These are phyloP conservation scores for Alternaria viburni DNA, from an alignment of 2,329 filamentous ascomycete species.

Conservation along the genomic window DNA sequence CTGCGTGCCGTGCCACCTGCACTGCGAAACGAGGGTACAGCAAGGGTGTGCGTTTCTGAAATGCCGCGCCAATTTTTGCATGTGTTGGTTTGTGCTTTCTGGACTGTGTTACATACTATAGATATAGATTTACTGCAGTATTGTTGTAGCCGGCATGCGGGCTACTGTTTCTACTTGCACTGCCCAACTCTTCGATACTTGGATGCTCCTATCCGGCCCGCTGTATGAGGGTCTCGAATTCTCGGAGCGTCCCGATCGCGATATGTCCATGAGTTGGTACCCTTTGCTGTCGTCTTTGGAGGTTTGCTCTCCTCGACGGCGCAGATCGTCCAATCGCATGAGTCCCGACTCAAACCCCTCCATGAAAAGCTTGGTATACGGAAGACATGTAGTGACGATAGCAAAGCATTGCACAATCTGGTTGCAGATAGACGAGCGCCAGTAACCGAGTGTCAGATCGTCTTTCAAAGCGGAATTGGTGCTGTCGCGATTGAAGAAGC, in stretches of 20 bases:
- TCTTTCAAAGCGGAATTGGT: slow-evolving; percentile 7
- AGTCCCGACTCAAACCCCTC: slow-evolving; percentile 35
- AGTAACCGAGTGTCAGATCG: slow-evolving; percentile 37
- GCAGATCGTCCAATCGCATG: slow-evolving; percentile 28
- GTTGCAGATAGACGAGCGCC: slow-evolving; percentile 32
- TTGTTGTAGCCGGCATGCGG: neutral
- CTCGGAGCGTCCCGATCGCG: slow-evolving; percentile 7
- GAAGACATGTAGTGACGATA: slow-evolving; percentile 36
- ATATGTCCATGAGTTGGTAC: slow-evolving; percentile 26
- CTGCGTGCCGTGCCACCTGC: slow-evolving; percentile 3
- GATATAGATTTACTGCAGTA: neutral
- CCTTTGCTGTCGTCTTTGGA: slow-evolving; percentile 16
- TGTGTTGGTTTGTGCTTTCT: neutral
- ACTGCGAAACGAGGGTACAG: slow-evolving; percentile 5
- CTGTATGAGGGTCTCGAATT: neutral
- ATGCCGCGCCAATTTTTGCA: neutral
- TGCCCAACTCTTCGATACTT: slow-evolving; percentile 20
- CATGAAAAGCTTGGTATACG: slow-evolving; percentile 39
- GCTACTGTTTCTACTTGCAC: slow-evolving; percentile 15
- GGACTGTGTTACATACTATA: neutral
- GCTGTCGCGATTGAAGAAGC: slow-evolving; percentile 22
- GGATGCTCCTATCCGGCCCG: slow-evolving; percentile 7
- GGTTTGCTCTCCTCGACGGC: slow-evolving; percentile 17
- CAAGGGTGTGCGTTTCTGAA: slow-evolving; percentile 9
- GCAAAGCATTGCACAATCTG: slow-evolving; percentile 32